Base-by-base conservation (phyloP, 441 rosid species). In the Capsella rubella region DNA sequence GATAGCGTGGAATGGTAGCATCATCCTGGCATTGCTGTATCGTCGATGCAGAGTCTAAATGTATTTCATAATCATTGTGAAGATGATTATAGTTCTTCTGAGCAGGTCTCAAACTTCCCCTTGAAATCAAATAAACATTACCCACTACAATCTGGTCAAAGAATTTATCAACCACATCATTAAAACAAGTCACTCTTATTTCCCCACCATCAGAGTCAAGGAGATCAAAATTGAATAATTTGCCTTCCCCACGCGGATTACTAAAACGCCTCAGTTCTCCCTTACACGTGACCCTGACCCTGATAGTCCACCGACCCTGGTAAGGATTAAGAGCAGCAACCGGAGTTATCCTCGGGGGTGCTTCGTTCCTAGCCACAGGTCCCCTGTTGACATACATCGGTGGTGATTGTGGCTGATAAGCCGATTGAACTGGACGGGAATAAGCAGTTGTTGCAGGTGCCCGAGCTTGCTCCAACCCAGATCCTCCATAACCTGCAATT, bases 121-220 rank as follows among this genome's bases (percentile, higher is more conserved):
- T 79, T 13, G 89, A 84, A 63, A 85, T 79, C 80, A 88, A 45
- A 82, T 82, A 88, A 68, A 86, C 73, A 67, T 77, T 88, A 27
- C 98, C 92, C 32, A 80, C 80, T 78, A 89, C 92, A 85, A 94
- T 89, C 85, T 82, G 82, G 80, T 82, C 76, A 74, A 83, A 90
- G 73, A 94, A 91, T 25, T 82, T 88, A 72, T 90, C 98, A 67
- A 88, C 98, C 75, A 86, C 91, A 56, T 91, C 83, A 71, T 94
- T 94, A 50, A 87, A 94, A 85, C 99, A 90, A n/a, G 97, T 92
- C 53, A 82, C 97, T 35, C 95, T 79, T 65, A 94, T 94, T 82
- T 94, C 99, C 45, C 97, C 99, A 47, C 94, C 92, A 64, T 80
- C 93, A 31, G 91, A 83, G 79, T 92, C 97, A 75, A 94, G 95